Conservation (phyloP, 1,284 basidiomycete genomes). For the Trichosporon asahii region DNA sequence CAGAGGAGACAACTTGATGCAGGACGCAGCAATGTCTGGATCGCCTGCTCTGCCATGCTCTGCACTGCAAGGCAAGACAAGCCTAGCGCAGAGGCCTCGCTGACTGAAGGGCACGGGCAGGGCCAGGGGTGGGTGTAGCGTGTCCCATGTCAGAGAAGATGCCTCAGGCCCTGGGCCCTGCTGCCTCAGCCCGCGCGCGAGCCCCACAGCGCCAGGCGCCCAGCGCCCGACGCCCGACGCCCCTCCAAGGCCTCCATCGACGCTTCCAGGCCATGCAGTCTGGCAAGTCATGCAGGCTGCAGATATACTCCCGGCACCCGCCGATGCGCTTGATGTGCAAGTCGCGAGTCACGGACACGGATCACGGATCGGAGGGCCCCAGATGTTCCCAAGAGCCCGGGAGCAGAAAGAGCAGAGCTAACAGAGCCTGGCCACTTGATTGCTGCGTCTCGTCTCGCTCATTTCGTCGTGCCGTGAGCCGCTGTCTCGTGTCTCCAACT, state of each 20-base stretch:
- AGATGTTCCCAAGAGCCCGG: not conserved
- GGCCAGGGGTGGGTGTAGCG: slow-evolving; percentile 10
- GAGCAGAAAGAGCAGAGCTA: too few relatives aligned
- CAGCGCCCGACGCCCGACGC: not conserved
- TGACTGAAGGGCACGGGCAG: slow-evolving; percentile 10
- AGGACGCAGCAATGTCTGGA: not conserved
- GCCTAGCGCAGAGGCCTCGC: not conserved
- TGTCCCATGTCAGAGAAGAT: slow-evolving; percentile 6
- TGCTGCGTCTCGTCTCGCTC: not conserved
- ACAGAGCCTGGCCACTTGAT: not conserved
- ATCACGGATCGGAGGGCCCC: not conserved
- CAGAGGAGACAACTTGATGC: not conserved
- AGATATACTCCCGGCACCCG: not conserved
- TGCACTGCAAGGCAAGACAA: not conserved
- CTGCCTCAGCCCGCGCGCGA: not conserved
- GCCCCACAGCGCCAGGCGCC: not conserved
- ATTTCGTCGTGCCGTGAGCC: not conserved
- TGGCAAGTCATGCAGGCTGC: not conserved
- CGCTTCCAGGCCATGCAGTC: not conserved
- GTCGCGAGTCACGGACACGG: not conserved
- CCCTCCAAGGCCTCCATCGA: not conserved
- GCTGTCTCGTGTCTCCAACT: not conserved
- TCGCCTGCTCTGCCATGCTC: not conserved
- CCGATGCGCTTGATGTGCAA: not conserved
- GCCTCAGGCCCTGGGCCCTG: not conserved